Evolutionary conservation across 192 early-diverging fungal genomes (phyloP).

Genomic region (Umbelopsis ramanniana): DNA sequence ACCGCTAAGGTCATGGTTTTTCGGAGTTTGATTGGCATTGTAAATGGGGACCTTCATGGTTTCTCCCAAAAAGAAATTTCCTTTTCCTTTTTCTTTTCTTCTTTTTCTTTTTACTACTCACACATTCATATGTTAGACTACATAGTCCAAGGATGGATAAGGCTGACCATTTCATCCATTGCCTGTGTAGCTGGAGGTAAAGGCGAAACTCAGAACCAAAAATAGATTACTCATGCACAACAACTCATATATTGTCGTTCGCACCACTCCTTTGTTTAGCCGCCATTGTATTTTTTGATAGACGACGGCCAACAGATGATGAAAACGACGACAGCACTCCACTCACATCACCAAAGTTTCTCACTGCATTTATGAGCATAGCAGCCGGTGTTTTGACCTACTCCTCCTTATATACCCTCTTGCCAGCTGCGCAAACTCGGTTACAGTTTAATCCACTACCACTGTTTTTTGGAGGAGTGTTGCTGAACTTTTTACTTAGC

Average conservation of each 20-base stretch:
- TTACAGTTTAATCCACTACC: conserved; percentile 1
- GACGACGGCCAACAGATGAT: conserved; percentile 4
- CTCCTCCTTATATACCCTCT: conserved; percentile 33
- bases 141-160: conserved; percentile 31
- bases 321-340: conserved; percentile 10
- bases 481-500: conserved; percentile 34
- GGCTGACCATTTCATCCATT: conserved; percentile 29
- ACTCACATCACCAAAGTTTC: conserved; percentile 27
- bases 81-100: background rate
- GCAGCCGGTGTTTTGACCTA: conserved; percentile 36
- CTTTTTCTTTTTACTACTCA: background rate
- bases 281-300: conserved; percentile 40
- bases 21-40: background rate
- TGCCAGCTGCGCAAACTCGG: conserved; percentile 29
- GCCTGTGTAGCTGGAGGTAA: conserved; percentile 42
- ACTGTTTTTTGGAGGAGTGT: conserved; percentile 29
- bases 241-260: background rate
- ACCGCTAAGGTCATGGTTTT: background rate
- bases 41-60: conserved; percentile 7
- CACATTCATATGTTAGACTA: conserved; percentile 10
- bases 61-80: background rate
- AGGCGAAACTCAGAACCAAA: background rate
- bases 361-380: conserved; percentile 28
- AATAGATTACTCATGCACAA: background rate
- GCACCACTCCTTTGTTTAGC: conserved; percentile 22